Percentiles rank a stretch among this genome's conserved stretches.
phyloP scores from a whole-genome alignment of 2,329 filamentous ascomycete species.

The Plenodomus tracheiphilus region DNA sequence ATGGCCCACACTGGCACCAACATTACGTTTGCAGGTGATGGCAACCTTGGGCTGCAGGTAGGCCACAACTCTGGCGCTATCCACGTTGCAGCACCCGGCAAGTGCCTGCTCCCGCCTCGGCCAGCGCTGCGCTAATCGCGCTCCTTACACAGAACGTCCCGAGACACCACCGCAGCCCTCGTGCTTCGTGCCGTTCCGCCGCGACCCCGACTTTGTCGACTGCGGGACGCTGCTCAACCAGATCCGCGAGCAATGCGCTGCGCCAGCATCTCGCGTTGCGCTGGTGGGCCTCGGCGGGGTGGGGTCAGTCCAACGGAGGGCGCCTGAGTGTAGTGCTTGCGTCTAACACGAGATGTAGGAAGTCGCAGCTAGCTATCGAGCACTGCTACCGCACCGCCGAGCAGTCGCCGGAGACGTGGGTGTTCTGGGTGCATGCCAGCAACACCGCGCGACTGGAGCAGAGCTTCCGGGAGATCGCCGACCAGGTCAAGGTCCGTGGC shows the following conservation, averaged over 20 bases:
- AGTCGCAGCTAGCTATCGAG: conserved; percentile 12
- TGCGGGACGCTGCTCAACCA: conserved; percentile 13
- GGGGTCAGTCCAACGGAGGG: conserved; percentile 6
- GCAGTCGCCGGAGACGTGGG: conserved; percentile 12
- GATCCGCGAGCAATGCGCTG: conserved; percentile 7
- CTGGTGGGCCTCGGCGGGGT: conserved; percentile 36
- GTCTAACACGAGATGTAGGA: conserved; percentile 7
- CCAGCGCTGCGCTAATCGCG: neutral
- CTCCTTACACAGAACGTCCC: neutral
- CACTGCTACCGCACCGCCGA: conserved; percentile 8
- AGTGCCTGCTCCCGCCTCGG: too few species aligned
- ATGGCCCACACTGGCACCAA: too few species aligned
- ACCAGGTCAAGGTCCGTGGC: conserved; percentile 11
- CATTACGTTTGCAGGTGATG: too few species aligned
- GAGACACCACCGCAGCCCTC: neutral
- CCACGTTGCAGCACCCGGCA: too few species aligned
- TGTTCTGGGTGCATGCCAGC: conserved; percentile 16
- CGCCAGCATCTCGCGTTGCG: conserved; percentile 21
- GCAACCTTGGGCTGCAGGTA: too few species aligned
- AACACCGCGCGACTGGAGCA: conserved; percentile 16
- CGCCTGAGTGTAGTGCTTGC: neutral
- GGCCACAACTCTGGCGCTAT: too few species aligned
- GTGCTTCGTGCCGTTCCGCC: conserved; percentile 25
- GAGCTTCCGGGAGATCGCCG: conserved; percentile 18
- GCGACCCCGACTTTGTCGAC: conserved; percentile 31